Conservation (phyloP, 2,329 filamentous ascomycete genomes). For the Tolypocladium nubicola region DNA sequence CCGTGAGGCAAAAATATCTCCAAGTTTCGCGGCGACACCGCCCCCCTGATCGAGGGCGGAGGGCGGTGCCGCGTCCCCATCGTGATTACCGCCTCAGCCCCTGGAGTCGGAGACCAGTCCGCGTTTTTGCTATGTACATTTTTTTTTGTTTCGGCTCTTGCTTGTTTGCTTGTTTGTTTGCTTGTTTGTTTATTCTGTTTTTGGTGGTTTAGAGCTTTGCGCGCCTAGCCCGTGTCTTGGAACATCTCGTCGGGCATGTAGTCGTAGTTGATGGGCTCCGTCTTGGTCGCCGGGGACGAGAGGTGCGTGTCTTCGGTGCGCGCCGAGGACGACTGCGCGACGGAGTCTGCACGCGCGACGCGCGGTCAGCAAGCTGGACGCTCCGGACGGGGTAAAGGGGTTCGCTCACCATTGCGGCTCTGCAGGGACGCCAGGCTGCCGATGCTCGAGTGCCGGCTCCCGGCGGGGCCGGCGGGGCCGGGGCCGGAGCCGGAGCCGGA, state of each 20-base stretch:
- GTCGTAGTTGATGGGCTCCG: slow-evolving; percentile 19
- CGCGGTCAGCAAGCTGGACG: background rate
- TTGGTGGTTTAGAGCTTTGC: background rate
- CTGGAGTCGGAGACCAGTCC: background rate
- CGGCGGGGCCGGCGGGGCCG: background rate
- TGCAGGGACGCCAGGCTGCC: background rate
- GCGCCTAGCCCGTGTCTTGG: slow-evolving; percentile 2
- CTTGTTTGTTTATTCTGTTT: background rate
- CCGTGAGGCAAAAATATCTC: background rate
- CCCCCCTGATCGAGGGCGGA: background rate
- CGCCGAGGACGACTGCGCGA: background rate
- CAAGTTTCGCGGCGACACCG: background rate
- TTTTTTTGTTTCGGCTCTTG: background rate
- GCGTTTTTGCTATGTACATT: background rate
- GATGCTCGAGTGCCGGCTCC: slow-evolving; percentile 2
- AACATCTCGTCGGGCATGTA: slow-evolving; percentile 26
- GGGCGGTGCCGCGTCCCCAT: background rate
- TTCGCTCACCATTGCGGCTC: background rate
- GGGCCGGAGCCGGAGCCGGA: background rate
- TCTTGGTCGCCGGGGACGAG: background rate
- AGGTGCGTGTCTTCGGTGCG: background rate
- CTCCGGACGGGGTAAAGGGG: background rate
- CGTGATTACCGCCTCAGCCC: background rate
- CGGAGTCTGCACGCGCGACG: background rate
- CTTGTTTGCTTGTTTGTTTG: too few species aligned